A percentile compares a stretch with the other conserved stretches of the same genome.
Conservation (phyloP, 805 yeast genomes). For the Tetrapisispora taiwanensis region DNA sequence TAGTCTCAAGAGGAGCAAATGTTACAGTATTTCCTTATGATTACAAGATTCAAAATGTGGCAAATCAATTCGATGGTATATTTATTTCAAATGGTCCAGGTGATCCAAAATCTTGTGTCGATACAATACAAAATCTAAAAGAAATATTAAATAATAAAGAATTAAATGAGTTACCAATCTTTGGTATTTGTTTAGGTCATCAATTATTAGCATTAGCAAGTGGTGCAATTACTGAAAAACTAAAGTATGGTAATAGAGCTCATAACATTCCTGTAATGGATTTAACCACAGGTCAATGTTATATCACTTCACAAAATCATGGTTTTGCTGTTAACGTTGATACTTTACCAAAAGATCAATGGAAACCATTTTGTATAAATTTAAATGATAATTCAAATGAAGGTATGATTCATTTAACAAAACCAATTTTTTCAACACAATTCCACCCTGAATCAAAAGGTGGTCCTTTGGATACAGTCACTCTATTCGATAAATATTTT, state of each 20-base stretch:
- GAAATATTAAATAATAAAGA: constrained; percentile 50
- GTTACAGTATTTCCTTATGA: constrained; percentile 95
- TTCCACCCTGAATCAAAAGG: constrained; percentile 99
- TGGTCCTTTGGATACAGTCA: constrained; percentile 91
- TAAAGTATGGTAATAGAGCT: constrained; percentile 97
- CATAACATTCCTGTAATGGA: constrained; percentile 97
- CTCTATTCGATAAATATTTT: constrained; percentile 84
- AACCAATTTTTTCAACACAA: constrained; percentile 92
- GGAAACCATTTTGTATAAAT: constrained; percentile 83
- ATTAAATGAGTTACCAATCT: constrained; percentile 68
- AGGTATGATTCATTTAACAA: constrained; percentile 83
- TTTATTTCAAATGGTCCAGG: constrained; percentile 97
- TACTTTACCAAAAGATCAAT: constrained; percentile 58
- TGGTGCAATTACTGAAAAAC: constrained; percentile 85
- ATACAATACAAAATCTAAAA: constrained; percentile 65
- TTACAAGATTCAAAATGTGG: constrained; percentile 85
- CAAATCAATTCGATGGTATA: constrained; percentile 86
- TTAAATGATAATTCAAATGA: constrained; percentile 94
- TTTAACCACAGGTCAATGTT: constrained; percentile 82
- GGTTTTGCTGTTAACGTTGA: constrained; percentile 90
- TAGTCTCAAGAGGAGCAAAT: constrained; percentile 91
- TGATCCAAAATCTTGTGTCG: constrained; percentile 84
- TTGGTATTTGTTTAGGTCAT: constrained; percentile 97
- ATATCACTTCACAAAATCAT: constrained; percentile 97
- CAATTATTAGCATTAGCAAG: constrained; percentile 91